Base-by-base conservation (phyloP, 225 moss, liverwort and hornwort genomes). In the Ulota crispa region DNA sequence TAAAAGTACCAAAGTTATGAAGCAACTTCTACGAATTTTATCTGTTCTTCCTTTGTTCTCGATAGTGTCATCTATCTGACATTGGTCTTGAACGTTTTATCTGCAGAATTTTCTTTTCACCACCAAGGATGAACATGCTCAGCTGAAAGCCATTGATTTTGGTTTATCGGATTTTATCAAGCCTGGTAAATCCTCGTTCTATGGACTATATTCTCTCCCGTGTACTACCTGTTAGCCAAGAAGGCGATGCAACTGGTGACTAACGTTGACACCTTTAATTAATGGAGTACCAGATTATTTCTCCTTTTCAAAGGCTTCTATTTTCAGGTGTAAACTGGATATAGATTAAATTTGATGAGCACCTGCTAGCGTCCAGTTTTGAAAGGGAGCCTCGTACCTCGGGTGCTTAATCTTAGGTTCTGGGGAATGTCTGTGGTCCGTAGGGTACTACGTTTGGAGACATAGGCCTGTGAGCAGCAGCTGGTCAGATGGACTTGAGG, bases 161-260 rank as follows among this genome's bases (percentile, higher is more conserved):
- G 97, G 97, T 21, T 80, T 97, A 28, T 97, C 97, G n/a, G 97
- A 97, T 80, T 97, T 97, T 83, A 97, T 97, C 84, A 97, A 93
- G 80, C 97, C 97, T 30, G 97, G 97, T 97, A 67, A 81, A 36
- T 85, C 45, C 30, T 36, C 61, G 72, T 20, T 45, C 14, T 11
- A 12, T 78, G 31, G 76, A 13, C 21, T 34, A 0, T 5, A 2
- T 30, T 59, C 3, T 27, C 13, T 60, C 7, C 32, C 8, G 2
- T 26, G 47, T 11, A 0, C 9, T 15, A 0, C 2, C 9, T 7
- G 67, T 45, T 26, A 23, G 14, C 9, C 61, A 32, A 61, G 68
- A 28, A 16, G 42, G 74, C 16, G 36, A 7, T 47, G 36, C 36
- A 67, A 12, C n/a, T 6, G 15, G 59, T 70, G 0, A 37, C 76